phyloP scores from a whole-genome alignment of 116 monocot genomes.

The Cymodocea nodosa region DNA sequence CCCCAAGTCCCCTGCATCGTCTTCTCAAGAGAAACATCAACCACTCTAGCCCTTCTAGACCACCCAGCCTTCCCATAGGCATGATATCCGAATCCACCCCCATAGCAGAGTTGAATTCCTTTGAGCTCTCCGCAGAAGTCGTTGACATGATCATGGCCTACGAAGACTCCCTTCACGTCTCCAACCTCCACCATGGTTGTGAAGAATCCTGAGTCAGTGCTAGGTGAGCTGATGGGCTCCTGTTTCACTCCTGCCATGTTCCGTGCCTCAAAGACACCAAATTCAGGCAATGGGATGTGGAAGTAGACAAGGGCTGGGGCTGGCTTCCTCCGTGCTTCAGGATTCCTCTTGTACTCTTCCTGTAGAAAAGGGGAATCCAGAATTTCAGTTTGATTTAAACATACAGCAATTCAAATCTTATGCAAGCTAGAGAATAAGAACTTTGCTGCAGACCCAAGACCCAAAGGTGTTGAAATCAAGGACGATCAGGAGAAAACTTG shows the following conservation, averaged over 20 bases:
- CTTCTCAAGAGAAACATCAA: conserved; percentile 63
- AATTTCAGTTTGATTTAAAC: too few relatives aligned
- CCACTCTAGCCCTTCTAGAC: conserved; percentile 81
- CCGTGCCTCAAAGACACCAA: conserved; percentile 20
- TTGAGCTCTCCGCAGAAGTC: conserved; percentile 23
- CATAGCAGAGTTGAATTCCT: conserved; percentile 17
- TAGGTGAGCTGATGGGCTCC: conserved; percentile 49
- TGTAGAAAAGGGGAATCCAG: neutral
- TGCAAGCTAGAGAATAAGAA: too few relatives aligned
- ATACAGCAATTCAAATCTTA: neutral
- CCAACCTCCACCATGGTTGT: conserved; percentile 19
- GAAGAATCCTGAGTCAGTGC: conserved; percentile 40
- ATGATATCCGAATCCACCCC: conserved; percentile 54
- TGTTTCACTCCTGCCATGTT: conserved; percentile 46
- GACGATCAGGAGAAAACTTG: too few relatives aligned
- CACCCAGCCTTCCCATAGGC: conserved; percentile 96
- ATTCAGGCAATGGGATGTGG: conserved; percentile 75
- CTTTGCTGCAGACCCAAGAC: too few relatives aligned
- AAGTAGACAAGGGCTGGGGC: conserved; percentile 57
- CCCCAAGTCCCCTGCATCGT: conserved; percentile 45
- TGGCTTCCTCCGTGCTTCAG: conserved; percentile 24
- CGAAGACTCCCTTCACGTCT: conserved; percentile 20
- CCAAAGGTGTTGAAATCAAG: too few relatives aligned
- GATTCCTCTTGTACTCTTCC: conserved; percentile 22
- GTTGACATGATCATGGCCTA: conserved; percentile 23